Evolutionary conservation across 257 asterid species (phyloP).

Genomic region (Solanum pimpinellifolium): DNA sequence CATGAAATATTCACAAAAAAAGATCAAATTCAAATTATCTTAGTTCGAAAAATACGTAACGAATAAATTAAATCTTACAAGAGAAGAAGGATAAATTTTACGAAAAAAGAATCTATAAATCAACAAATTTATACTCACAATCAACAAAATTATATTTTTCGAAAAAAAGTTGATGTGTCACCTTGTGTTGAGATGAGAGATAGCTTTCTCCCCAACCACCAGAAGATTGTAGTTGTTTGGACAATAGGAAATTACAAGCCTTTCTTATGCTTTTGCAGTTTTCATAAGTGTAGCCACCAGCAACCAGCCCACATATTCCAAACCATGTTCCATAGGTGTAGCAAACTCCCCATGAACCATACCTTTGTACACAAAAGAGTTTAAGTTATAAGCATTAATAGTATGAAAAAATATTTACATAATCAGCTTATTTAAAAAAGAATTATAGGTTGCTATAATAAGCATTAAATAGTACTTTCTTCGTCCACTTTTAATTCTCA

Average conservation of each 20-base stretch:
- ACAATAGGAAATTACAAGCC: conserved; percentile 56
- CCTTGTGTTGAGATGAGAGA: conserved; percentile 58
- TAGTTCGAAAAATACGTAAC: too few species aligned
- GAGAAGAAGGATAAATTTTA: too few species aligned
- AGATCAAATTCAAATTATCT: too few species aligned
- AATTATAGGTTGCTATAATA: not conserved
- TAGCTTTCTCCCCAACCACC: conserved; percentile 90
- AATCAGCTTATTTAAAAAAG: not conserved
- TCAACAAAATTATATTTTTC: too few species aligned
- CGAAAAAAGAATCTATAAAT: too few species aligned
- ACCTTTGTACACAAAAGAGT: conserved; percentile 16
- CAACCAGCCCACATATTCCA: conserved; percentile 42
- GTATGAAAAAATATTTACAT: not conserved
- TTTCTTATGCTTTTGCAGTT: conserved; percentile 29
- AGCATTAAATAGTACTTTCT: not conserved
- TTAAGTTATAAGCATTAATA: not conserved
- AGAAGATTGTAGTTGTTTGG: conserved; percentile 46
- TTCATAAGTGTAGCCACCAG: conserved; percentile 41
- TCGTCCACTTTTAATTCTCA: too few species aligned
- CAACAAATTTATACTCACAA: accelerated
- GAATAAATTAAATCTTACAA: too few species aligned
- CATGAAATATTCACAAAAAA: too few species aligned
- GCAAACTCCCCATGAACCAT: conserved; percentile 79
- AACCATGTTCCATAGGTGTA: conserved; percentile 75
- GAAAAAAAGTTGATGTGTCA: not conserved